Conservation (phyloP, 495 filamentous ascomycete species). For the Aspergillus panamensis region DNA sequence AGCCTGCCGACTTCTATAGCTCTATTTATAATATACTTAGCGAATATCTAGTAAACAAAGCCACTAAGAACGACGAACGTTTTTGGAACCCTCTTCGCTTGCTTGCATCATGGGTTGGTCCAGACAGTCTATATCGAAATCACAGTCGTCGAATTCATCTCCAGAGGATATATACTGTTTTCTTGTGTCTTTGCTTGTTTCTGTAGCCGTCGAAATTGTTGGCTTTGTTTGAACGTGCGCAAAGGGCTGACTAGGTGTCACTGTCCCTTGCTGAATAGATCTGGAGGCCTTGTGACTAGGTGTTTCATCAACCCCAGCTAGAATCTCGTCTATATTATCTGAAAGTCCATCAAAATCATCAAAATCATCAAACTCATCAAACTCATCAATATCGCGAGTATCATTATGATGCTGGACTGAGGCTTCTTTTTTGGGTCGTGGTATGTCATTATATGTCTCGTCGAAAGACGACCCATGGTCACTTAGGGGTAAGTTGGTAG, state of each 20-base stretch:
- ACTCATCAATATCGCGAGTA: conserved; percentile 51
- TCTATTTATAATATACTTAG: conserved; percentile 47
- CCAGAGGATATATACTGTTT: conserved; percentile 26
- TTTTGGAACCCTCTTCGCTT: conserved; percentile 28
- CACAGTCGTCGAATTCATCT: conserved; percentile 46
- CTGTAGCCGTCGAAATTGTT: background rate
- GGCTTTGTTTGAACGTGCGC: background rate
- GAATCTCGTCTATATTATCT: conserved; percentile 40
- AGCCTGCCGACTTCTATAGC: conserved; percentile 54
- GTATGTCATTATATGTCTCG: background rate
- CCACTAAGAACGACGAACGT: conserved; percentile 46
- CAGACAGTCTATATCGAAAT: conserved; percentile 43
- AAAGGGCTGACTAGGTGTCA: conserved; percentile 8
- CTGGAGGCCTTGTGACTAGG: conserved; percentile 46
- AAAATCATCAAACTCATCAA: conserved; percentile 64
- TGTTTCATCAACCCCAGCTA: conserved; percentile 40
- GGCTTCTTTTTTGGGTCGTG: conserved; percentile 29
- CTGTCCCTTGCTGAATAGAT: conserved; percentile 6
- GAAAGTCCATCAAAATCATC: conserved; percentile 64
- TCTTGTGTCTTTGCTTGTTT: conserved; percentile 4
- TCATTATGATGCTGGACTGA: conserved; percentile 49
- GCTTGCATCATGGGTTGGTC: conserved; percentile 42
- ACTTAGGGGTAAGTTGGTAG: background rate
- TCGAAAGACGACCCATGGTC: background rate
- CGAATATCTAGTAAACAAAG: conserved; percentile 34